Evolutionary conservation across 352 stramenopile genomes (phyloP).

Genomic region (Pythium aristosporum): DNA sequence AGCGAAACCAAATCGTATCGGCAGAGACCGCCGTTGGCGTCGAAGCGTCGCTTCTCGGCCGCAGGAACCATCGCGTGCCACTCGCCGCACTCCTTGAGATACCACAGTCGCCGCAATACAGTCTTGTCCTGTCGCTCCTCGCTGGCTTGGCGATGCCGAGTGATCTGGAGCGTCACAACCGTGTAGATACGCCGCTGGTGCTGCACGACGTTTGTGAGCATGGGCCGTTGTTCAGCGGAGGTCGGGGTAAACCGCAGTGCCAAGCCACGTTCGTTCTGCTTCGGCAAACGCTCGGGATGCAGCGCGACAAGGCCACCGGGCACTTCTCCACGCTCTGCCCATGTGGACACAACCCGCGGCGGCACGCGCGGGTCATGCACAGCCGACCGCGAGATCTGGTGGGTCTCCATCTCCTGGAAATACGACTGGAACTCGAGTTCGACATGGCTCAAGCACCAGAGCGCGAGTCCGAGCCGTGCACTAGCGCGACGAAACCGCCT

Average conservation of each 20-base stretch:
- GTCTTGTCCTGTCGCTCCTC: neutral
- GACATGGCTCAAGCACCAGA: conserved; percentile 33
- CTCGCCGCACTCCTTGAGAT: conserved; percentile 63
- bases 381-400: conserved; percentile 39
- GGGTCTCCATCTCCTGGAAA: conserved; percentile 54
- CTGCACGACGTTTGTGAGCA: conserved; percentile 63
- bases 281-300: conserved; percentile 16
- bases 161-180: conserved; percentile 44
- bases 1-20: conserved; percentile 51
- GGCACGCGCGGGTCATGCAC: conserved; percentile 52
- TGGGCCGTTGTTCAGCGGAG: conserved; percentile 33
- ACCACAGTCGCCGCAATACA: conserved; percentile 42
- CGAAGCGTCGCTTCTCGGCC: conserved; percentile 38
- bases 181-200: conserved; percentile 56
- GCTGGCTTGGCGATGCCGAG: neutral
- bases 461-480: conserved; percentile 36
- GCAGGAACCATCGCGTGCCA: conserved; percentile 36
- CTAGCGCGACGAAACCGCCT: conserved; percentile 26
- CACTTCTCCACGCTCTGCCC: conserved; percentile 55
- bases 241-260: conserved; percentile 14
- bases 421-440: conserved; percentile 43
- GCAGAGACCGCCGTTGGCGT: conserved; percentile 27
- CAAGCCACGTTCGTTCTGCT: conserved; percentile 22
- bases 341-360: conserved; percentile 50
- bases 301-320: conserved; percentile 14